Conservation (phyloP, 2,329 filamentous ascomycete genomes). For the Xylariomycetidae sp. region DNA sequence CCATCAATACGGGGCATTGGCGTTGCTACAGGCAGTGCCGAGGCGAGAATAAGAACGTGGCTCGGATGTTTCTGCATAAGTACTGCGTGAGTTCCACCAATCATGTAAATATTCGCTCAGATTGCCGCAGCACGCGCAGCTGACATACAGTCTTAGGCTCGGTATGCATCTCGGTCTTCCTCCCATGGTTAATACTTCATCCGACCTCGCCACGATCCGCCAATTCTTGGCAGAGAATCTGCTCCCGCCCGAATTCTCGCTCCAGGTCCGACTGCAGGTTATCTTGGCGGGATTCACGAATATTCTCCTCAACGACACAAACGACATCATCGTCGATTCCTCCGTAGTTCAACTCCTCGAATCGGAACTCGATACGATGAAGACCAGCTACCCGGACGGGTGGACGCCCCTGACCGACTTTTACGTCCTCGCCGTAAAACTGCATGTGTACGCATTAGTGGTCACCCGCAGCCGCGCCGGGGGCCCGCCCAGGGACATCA, state of each 20-base stretch:
- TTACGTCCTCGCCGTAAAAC: constrained; percentile 20
- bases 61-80: constrained; percentile 27
- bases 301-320: constrained; percentile 19
- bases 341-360: constrained; percentile 26
- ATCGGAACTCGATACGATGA: constrained; percentile 21
- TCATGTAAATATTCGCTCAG: no score
- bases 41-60: constrained; percentile 24
- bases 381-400: constrained; percentile 16
- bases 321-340: constrained; percentile 20
- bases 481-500: constrained; percentile 17
- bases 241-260: constrained; percentile 19
- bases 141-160: constrained; percentile 14
- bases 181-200: constrained; percentile 19
- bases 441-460: constrained; percentile 24
- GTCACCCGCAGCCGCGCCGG: constrained; percentile 16
- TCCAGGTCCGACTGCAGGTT: constrained; percentile 21
- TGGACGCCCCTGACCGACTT: constrained; percentile 20
- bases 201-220: constrained; percentile 20
- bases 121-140: not conserved
- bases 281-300: constrained; percentile 22
- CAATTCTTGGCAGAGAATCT: constrained; percentile 16
- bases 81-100: constrained; percentile 24
- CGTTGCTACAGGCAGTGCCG: constrained; percentile 11
- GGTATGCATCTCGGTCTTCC: constrained; percentile 26
- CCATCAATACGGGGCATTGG: constrained; percentile 14